Percentiles rank a stretch among this genome's conserved stretches.
Evolutionary conservation across 371 early-diverging fungal species (phyloP).

Genomic region (Mortierella sp.): DNA sequence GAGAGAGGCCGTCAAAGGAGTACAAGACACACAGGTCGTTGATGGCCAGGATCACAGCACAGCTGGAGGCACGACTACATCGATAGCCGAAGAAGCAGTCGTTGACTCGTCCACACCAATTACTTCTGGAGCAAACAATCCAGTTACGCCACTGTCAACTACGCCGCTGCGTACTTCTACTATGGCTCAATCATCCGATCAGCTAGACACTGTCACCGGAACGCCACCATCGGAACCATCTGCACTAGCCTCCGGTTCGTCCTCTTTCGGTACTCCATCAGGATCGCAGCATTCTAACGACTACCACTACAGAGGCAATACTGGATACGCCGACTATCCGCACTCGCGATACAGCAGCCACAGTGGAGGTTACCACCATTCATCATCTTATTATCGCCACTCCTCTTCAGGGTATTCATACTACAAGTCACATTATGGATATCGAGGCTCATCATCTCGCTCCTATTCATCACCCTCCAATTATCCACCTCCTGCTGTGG

Average conservation of each 20-base stretch:
- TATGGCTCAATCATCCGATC: slow-evolving; percentile 6
- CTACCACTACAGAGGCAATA: slow-evolving; percentile 17
- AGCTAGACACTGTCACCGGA: not conserved
- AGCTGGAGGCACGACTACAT: not conserved
- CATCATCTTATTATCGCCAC: slow-evolving; percentile 32
- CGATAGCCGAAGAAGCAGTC: slow-evolving; percentile 11
- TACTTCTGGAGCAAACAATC: slow-evolving; percentile 4
- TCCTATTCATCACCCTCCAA: slow-evolving; percentile 12
- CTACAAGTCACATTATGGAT: slow-evolving; percentile 30
- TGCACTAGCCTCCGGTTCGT: not conserved
- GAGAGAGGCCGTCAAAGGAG: not conserved
- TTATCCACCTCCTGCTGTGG: slow-evolving; percentile 27
- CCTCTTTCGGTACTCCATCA: not conserved
- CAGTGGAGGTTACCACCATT: slow-evolving; percentile 20
- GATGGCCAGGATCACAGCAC: slow-evolving; percentile 3
- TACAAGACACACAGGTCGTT: not conserved
- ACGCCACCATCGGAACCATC: slow-evolving; percentile 10
- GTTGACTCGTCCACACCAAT: slow-evolving; percentile 4
- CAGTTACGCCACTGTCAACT: slow-evolving; percentile 6
- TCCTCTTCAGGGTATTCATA: slow-evolving; percentile 28
- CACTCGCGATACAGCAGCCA: slow-evolving; percentile 31
- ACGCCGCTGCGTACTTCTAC: slow-evolving; percentile 21
- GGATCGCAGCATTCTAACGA: slow-evolving; percentile 9
- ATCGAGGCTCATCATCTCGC: slow-evolving; percentile 32
- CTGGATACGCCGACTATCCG: slow-evolving; percentile 21